Percentiles rank a stretch among this genome's conserved stretches.
Evolutionary conservation across 192 early-diverging fungal genomes (phyloP).

Genomic region (Backusella circina): DNA sequence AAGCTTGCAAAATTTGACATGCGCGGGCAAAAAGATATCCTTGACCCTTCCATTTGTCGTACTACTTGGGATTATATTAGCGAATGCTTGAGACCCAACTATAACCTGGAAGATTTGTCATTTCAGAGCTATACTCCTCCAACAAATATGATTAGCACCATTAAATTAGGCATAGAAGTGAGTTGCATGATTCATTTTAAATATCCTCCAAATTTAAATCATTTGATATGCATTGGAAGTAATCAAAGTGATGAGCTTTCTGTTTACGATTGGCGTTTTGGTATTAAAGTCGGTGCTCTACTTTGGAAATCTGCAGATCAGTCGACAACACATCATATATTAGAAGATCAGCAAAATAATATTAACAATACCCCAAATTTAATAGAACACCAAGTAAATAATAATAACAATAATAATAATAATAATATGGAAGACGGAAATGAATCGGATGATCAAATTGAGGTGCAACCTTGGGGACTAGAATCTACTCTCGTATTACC

Average conservation of each 20-base stretch:
- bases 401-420: background rate
- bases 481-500: conserved; percentile 24
- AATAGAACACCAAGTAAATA: background rate
- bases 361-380: background rate
- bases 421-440: background rate
- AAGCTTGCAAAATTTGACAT: background rate
- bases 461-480: conserved; percentile 20
- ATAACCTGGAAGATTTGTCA: background rate
- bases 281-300: conserved; percentile 23
- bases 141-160: background rate
- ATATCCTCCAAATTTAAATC: conserved; percentile 19
- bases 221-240: conserved; percentile 22
- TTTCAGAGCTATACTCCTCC: background rate
- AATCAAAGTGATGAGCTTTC: conserved; percentile 21
- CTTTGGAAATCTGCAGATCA: conserved; percentile 12
- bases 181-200: conserved; percentile 26
- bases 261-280: conserved; percentile 35
- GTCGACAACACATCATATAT: background rate
- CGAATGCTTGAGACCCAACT: background rate
- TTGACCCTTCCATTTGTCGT: conserved; percentile 12
- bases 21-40: background rate
- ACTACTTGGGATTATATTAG: conserved; percentile 6
- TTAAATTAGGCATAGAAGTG: conserved; percentile 12
- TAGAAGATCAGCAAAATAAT: background rate
- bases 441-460: background rate